Evolutionary conservation across 2,329 filamentous ascomycete genomes (phyloP).

Genomic region (Fusarium nodosum): DNA sequence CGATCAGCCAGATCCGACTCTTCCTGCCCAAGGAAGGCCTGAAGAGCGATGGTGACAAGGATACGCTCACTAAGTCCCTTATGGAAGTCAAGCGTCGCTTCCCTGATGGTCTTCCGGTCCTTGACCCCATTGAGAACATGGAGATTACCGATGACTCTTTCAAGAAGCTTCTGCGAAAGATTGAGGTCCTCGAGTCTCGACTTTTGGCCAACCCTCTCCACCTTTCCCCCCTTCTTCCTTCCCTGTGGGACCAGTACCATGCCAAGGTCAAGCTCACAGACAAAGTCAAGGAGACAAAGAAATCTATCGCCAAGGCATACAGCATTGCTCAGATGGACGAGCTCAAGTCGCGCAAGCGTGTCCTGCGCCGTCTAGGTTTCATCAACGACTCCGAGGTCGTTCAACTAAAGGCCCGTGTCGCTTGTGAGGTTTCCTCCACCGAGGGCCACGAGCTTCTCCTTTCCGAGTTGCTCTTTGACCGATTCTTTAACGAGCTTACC

Average conservation of each 20-base stretch:
- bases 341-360: conserved; percentile 94
- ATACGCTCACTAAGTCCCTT: conserved; percentile 76
- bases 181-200: conserved; percentile 94
- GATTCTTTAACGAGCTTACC: conserved; percentile 96
- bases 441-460: conserved; percentile 93
- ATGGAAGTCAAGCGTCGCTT: conserved; percentile 88
- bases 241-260: conserved; percentile 89
- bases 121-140: conserved; percentile 98
- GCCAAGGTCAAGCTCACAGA: conserved; percentile 81
- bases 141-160: conserved; percentile 91
- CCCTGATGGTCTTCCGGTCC: conserved; percentile 87
- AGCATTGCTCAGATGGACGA: conserved; percentile 95
- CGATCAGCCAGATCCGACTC: conserved; percentile 85
- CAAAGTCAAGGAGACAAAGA: conserved; percentile 90
- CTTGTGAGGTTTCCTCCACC: conserved; percentile 94
- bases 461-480: conserved; percentile 93
- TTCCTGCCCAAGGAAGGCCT: conserved; percentile 83
- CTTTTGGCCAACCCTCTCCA: conserved; percentile 91
- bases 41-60: conserved; percentile 73
- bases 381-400: conserved; percentile 97
- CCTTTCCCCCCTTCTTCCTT: conserved; percentile 85
- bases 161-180: conserved; percentile 93
- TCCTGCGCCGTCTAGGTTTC: conserved; percentile 92
- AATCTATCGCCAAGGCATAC: conserved; percentile 85
- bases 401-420: conserved; percentile 95